Conservation (phyloP, 495 filamentous ascomycete species). For the Aspergillus ellipticus region DNA sequence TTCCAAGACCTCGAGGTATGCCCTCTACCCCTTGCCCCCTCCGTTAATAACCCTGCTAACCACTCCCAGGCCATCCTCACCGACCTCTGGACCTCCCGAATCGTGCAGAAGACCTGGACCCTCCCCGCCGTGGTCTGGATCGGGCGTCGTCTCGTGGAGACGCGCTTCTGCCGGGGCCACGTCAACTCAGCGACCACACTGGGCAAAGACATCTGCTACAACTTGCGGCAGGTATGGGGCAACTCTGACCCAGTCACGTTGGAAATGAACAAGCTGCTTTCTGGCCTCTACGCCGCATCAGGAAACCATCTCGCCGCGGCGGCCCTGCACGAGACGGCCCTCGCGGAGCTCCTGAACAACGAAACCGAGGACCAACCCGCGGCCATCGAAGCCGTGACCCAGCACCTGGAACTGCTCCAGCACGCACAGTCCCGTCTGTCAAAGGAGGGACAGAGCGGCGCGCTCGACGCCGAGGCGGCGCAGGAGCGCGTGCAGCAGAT, state of each 20-base stretch:
- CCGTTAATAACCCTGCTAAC: neutral
- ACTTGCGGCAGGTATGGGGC: conserved; percentile 56
- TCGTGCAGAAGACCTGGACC: conserved; percentile 57
- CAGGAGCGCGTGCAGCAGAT: conserved; percentile 28
- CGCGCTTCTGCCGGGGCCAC: conserved; percentile 46
- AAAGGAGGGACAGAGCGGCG: conserved; percentile 16
- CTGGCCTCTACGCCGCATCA: conserved; percentile 48
- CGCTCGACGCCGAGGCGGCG: conserved; percentile 20
- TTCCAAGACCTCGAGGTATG: conserved; percentile 57
- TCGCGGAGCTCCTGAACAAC: conserved; percentile 45
- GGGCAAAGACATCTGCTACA: conserved; percentile 60
- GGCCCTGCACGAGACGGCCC: conserved; percentile 51
- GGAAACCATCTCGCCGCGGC: conserved; percentile 49
- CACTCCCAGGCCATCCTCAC: conserved; percentile 46
- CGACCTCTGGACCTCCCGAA: conserved; percentile 57
- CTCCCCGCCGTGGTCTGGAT: conserved; percentile 50
- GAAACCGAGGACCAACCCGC: conserved; percentile 36
- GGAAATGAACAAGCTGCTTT: conserved; percentile 54
- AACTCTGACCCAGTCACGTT: conserved; percentile 51
- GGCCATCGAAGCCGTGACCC: conserved; percentile 32
- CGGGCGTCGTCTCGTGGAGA: conserved; percentile 55
- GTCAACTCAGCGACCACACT: conserved; percentile 48
- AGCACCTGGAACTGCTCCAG: conserved; percentile 52
- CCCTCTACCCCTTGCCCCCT: neutral
- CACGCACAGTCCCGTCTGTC: conserved; percentile 35